Percentiles rank a stretch among this genome's conserved stretches.
These are phyloP conservation scores for Jimgerdemannia flammicorona DNA, from an alignment of 192 early-diverging fungal species.

Conservation along the genomic window DNA sequence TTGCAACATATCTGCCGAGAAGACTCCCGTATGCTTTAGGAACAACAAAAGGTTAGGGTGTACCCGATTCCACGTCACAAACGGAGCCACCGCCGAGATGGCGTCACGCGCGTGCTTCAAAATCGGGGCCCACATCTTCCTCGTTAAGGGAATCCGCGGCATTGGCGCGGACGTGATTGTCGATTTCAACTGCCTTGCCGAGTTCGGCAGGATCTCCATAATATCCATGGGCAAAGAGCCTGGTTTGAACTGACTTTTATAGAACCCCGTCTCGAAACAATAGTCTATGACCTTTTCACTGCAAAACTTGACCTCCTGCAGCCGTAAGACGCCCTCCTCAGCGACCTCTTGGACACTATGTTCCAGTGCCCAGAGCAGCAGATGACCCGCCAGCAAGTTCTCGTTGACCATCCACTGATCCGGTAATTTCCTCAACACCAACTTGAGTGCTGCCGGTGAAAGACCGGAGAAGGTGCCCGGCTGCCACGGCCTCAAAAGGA, in stretches of 20 bases:
- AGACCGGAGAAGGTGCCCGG: background rate
- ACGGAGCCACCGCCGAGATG: background rate
- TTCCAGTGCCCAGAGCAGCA: background rate
- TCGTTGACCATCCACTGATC: constrained; percentile 5
- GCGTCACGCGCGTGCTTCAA: background rate
- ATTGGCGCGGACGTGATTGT: background rate
- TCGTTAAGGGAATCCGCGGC: background rate
- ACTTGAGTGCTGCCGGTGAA: background rate
- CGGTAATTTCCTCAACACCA: background rate
- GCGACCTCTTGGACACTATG: background rate
- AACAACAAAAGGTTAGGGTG: background rate
- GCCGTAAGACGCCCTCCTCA: background rate
- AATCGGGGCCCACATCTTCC: background rate
- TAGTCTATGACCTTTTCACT: background rate
- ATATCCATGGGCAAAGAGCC: background rate
- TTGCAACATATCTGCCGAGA: background rate
- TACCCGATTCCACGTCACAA: background rate
- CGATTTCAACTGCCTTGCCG: background rate
- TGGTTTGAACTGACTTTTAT: background rate
- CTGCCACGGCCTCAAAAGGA: background rate
- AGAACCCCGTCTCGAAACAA: background rate
- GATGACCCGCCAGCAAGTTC: background rate
- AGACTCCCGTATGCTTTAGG: background rate
- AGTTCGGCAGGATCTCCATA: background rate
- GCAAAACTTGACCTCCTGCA: background rate